phyloP scores from a whole-genome alignment of 31 red algal species.

The Endocladia muricata region DNA sequence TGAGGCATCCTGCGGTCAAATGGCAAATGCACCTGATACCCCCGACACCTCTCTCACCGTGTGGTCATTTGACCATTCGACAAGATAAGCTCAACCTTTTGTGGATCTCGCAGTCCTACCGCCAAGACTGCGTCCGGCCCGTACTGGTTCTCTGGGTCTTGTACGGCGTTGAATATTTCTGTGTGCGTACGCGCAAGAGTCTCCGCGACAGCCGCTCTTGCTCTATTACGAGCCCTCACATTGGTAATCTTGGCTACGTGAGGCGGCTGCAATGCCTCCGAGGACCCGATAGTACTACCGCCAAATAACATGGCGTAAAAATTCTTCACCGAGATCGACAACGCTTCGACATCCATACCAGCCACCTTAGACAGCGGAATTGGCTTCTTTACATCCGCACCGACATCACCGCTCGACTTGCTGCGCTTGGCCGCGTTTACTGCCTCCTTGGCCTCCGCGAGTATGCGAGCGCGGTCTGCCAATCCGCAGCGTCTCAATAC shows the following conservation, averaged over 20 bases:
- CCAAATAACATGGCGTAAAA: conserved; percentile 89
- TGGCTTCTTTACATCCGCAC: neutral
- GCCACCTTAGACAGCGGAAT: conserved; percentile 58
- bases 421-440: neutral
- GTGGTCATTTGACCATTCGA: conserved; percentile 35
- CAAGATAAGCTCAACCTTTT: conserved; percentile 75
- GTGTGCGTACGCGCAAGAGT: conserved; percentile 63
- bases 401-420: neutral
- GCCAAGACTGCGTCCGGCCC: conserved; percentile 59
- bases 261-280: conserved; percentile 70
- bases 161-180: conserved; percentile 57
- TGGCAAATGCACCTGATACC: no score
- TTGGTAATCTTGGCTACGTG: conserved; percentile 66
- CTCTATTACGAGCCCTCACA: conserved; percentile 67
- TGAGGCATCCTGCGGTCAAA: no score
- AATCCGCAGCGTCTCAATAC: conserved; percentile 71
- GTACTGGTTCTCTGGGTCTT: conserved; percentile 63
- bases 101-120: conserved; percentile 59
- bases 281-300: conserved; percentile 55
- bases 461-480: conserved; percentile 66
- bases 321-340: conserved; percentile 88
- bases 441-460: conserved; percentile 44
- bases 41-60: no score
- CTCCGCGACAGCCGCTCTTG: conserved; percentile 59
- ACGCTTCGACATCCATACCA: conserved; percentile 90